Percentiles rank a stretch among this genome's conserved stretches.
Evolutionary conservation across 208 protist species (phyloP).

Genomic region (Leishmania lainsoni): DNA sequence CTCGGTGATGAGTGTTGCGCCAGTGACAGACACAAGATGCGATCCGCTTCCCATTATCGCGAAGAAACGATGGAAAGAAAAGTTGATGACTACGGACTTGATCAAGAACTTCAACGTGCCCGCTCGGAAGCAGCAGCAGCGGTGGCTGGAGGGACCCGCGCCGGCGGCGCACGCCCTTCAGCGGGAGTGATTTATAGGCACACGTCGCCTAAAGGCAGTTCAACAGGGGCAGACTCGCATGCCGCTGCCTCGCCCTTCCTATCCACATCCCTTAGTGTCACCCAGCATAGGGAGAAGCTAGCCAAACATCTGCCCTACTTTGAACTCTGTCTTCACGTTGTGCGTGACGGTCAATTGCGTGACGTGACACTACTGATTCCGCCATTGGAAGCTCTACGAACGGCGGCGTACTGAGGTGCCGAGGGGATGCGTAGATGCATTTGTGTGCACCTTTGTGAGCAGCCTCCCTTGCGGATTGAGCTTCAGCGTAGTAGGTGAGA

Average conservation of each 20-base stretch:
- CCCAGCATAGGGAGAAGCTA: slow-evolving; percentile 17
- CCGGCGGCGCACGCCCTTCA: background rate
- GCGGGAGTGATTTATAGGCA: background rate
- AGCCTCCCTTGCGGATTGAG: background rate
- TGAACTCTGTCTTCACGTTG: slow-evolving; percentile 26
- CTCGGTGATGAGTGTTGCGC: background rate
- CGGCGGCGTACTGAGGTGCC: slow-evolving; percentile 1
- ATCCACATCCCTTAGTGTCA: background rate
- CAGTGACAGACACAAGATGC: background rate
- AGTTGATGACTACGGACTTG: background rate
- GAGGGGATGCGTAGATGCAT: background rate
- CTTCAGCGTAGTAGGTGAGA: background rate
- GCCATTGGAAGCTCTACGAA: slow-evolving; percentile 18
- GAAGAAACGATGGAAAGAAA: background rate
- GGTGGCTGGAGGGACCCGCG: background rate
- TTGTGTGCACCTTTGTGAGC: background rate
- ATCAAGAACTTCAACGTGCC: slow-evolving; percentile 14
- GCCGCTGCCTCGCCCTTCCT: background rate
- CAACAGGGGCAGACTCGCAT: background rate
- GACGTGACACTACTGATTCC: slow-evolving; percentile 29
- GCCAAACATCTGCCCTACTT: slow-evolving; percentile 28
- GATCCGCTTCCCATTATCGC: background rate
- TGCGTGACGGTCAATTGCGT: slow-evolving; percentile 26
- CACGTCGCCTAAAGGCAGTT: background rate
- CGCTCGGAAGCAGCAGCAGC: slow-evolving; percentile 13